phyloP scores from a whole-genome alignment of 805 yeast genomes.

The Middelhovenomyces tepae region DNA sequence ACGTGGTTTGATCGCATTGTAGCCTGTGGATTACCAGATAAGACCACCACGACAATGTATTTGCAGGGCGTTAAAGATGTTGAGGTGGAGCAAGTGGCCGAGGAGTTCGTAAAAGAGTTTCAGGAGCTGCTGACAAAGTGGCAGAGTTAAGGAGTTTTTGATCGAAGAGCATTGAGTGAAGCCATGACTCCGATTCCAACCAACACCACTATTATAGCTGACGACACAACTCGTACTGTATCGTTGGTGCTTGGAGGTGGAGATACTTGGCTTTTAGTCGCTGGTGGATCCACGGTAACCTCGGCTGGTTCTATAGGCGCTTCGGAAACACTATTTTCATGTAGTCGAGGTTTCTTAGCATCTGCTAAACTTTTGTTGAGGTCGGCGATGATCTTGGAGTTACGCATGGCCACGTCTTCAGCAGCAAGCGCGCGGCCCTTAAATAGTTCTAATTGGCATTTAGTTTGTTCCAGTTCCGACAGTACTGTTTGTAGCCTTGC shows the following conservation, averaged over 20 bases:
- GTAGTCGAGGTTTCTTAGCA: not conserved
- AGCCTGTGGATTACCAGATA: constrained; percentile 77
- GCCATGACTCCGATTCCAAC: constrained; percentile 16
- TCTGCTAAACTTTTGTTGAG: constrained; percentile 7
- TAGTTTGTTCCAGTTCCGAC: constrained; percentile 6
- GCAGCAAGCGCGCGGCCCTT: constrained; percentile 9
- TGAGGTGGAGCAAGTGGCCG: constrained; percentile 33
- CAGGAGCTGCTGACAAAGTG: not conserved
- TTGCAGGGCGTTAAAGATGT: constrained; percentile 20
- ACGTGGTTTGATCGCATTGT: constrained; percentile 59
- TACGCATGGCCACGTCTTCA: constrained; percentile 8
- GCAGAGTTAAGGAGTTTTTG: not conserved
- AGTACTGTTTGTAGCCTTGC: constrained; percentile 2
- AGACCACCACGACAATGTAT: constrained; percentile 46
- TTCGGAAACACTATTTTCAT: not conserved
- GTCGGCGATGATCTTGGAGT: constrained; percentile 10
- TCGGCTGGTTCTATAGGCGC: too few relatives aligned
- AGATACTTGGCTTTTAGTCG: too few relatives aligned
- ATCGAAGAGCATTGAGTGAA: constrained; percentile 7
- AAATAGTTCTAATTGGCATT: constrained; percentile 6
- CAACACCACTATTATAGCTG: constrained; percentile 12
- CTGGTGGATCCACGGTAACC: too few relatives aligned
- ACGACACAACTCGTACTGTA: not conserved
- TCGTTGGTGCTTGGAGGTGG: too few relatives aligned
- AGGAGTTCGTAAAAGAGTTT: constrained; percentile 37